Percentiles rank a stretch among this genome's conserved stretches.
These are phyloP conservation scores for Aquilaria malaccensis DNA, from an alignment of 345 rosid species.

Conservation along the genomic window DNA sequence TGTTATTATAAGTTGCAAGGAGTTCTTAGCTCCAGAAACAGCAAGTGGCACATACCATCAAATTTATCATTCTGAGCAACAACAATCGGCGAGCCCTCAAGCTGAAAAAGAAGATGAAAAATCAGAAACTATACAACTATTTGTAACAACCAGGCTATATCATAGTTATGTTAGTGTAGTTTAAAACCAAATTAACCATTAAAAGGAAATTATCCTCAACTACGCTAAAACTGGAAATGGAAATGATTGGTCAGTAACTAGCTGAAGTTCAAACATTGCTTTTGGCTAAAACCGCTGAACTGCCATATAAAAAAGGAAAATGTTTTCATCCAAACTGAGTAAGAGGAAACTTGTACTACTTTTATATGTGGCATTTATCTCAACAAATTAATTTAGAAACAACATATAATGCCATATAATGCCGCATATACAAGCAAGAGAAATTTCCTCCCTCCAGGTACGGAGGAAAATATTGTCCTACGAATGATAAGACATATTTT, in stretches of 20 bases:
- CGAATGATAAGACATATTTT: neutral
- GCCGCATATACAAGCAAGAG: neutral
- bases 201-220: neutral
- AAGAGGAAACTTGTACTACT: no score
- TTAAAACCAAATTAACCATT: neutral
- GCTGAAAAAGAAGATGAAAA: conserved; percentile 33
- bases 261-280: no score
- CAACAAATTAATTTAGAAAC: no score
- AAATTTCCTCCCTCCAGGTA: neutral
- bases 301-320: no score
- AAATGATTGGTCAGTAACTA: neutral
- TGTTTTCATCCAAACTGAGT: no score
- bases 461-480: no score
- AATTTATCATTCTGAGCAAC: conserved; percentile 91
- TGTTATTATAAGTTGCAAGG: no score
- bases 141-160: neutral
- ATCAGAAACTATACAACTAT: neutral
- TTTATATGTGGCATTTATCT: no score
- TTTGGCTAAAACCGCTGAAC: no score
- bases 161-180: no score
- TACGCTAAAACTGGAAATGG: neutral
- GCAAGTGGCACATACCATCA: conserved; percentile 46
- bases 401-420: neutral
- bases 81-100: conserved; percentile 88
- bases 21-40: no score